Percentiles rank a stretch among this genome's conserved stretches.
Evolutionary conservation across 768 basidiomycete species (phyloP).

Genomic region (Boletus speciosus): DNA sequence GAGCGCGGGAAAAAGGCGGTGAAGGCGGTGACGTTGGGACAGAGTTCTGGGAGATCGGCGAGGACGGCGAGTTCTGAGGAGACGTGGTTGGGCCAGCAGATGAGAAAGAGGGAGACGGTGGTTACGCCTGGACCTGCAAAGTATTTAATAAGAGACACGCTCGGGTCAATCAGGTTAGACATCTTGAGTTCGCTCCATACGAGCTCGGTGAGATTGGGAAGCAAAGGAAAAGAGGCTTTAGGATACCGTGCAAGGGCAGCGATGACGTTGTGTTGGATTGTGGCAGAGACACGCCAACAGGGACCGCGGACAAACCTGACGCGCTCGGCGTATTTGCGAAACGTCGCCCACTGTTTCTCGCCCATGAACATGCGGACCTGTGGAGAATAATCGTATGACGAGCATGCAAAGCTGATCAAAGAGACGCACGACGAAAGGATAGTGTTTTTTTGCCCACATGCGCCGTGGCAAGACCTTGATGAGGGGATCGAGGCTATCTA

Average conservation of each 20-base stretch:
- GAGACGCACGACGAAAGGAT: conserved; percentile 18
- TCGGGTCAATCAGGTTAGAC: conserved; percentile 21
- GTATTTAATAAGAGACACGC: conserved; percentile 23
- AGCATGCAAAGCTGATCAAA: neutral
- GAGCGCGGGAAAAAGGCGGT: conserved; percentile 26
- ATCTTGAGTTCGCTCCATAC: conserved; percentile 26
- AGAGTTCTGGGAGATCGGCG: conserved; percentile 15
- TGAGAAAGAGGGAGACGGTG: conserved; percentile 19
- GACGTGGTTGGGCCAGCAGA: conserved; percentile 25
- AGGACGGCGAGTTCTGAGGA: conserved; percentile 21
- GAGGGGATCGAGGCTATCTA: conserved; percentile 27
- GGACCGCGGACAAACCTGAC: conserved; percentile 23
- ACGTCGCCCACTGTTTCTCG: conserved; percentile 26
- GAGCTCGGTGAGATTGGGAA: conserved; percentile 25
- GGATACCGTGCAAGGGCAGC: conserved; percentile 12
- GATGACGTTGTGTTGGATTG: conserved; percentile 18
- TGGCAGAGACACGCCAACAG: conserved; percentile 16
- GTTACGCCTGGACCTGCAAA: conserved; percentile 22
- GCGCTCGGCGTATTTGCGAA: conserved; percentile 24
- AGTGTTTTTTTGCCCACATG: conserved; percentile 26
- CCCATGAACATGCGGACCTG: conserved; percentile 26
- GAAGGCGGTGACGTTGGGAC: conserved; percentile 28
- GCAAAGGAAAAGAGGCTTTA: conserved; percentile 16
- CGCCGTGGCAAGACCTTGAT: conserved; percentile 24
- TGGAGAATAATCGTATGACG: neutral